Conservation (phyloP, 1,139 yeast species). For the Lodderomyces pseudojiufengensis region DNA sequence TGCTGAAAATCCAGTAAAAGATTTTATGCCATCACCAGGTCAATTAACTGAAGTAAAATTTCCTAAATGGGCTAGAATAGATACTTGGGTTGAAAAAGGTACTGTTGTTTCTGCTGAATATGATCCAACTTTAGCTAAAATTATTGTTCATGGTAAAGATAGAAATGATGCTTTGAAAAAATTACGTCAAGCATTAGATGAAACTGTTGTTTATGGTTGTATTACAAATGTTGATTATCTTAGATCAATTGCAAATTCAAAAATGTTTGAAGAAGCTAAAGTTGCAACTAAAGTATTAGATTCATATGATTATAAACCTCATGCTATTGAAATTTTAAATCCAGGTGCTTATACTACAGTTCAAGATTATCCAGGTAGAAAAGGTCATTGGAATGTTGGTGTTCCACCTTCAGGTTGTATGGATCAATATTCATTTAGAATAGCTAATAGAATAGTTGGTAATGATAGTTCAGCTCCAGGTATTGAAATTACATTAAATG, state of each 20-base stretch:
- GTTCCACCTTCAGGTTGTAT: constrained; percentile 99
- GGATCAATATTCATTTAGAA: constrained; percentile 87
- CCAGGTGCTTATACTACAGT: constrained; percentile 96
- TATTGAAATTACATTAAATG: constrained; percentile 80
- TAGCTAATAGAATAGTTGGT: constrained; percentile 89
- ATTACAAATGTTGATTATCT: constrained; percentile 86
- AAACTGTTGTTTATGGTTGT: constrained; percentile 86
- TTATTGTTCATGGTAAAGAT: constrained; percentile 88
- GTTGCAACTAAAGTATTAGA: constrained; percentile 88
- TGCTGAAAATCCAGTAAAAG: constrained; percentile 95
- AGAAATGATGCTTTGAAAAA: constrained; percentile 78
- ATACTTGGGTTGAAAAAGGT: constrained; percentile 91
- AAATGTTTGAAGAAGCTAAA: constrained; percentile 77
- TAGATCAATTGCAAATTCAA: constrained; percentile 76
- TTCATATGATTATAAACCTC: constrained; percentile 72
- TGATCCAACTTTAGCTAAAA: constrained; percentile 95
- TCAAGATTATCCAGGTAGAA: constrained; percentile 94
- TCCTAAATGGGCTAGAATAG: constrained; percentile 89
- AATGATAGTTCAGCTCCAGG: constrained; percentile 81
- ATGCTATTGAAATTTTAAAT: constrained; percentile 74
- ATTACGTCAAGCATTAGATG: constrained; percentile 75
- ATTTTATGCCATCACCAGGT: constrained; percentile 94
- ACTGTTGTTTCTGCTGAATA: constrained; percentile 89
- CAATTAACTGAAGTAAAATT: constrained; percentile 80
- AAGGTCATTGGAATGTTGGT: constrained; percentile 83